These are phyloP conservation scores for Arctostaphylos glauca DNA, from an alignment of 148 eudicot genomes.

Conservation along the genomic window DNA sequence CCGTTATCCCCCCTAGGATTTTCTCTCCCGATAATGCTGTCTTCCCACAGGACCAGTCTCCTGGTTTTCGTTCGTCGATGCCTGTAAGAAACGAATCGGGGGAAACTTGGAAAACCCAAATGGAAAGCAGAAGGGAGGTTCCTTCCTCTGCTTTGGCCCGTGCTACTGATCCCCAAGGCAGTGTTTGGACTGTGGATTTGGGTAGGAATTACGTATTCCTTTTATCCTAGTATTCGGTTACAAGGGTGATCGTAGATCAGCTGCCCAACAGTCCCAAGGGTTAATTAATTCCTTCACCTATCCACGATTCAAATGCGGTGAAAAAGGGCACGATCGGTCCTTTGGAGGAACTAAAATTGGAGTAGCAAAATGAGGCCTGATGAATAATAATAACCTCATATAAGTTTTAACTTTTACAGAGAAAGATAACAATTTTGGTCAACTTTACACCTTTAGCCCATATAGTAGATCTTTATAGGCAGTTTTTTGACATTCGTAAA, in stretches of 20 bases:
- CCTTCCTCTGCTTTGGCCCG: slow-evolving; percentile 67
- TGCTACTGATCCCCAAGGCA: slow-evolving; percentile 27
- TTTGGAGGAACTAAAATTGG: background rate
- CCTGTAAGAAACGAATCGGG: slow-evolving; percentile 47
- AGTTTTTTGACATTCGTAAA: background rate
- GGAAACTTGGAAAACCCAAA: slow-evolving; percentile 52
- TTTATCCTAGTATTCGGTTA: too few species aligned
- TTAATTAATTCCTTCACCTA: background rate
- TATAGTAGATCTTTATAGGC: background rate
- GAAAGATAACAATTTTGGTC: background rate
- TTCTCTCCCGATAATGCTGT: slow-evolving; percentile 67
- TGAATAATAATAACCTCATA: background rate
- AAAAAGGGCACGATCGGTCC: background rate
- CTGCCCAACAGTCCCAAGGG: too few species aligned
- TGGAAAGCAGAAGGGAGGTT: slow-evolving; percentile 54
- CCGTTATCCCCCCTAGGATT: slow-evolving; percentile 55
- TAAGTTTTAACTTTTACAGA: background rate
- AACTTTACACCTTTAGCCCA: background rate
- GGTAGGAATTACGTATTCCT: background rate
- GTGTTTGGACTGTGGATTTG: background rate
- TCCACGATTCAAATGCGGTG: background rate
- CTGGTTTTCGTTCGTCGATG: slow-evolving; percentile 86
- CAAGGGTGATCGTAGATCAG: too few species aligned
- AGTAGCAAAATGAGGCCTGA: background rate
- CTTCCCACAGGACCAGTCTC: slow-evolving; percentile 73